Evolutionary conservation across 225 moss, liverwort and hornwort species (phyloP).

Genomic region (Pseudisothecium myosuroides): DNA sequence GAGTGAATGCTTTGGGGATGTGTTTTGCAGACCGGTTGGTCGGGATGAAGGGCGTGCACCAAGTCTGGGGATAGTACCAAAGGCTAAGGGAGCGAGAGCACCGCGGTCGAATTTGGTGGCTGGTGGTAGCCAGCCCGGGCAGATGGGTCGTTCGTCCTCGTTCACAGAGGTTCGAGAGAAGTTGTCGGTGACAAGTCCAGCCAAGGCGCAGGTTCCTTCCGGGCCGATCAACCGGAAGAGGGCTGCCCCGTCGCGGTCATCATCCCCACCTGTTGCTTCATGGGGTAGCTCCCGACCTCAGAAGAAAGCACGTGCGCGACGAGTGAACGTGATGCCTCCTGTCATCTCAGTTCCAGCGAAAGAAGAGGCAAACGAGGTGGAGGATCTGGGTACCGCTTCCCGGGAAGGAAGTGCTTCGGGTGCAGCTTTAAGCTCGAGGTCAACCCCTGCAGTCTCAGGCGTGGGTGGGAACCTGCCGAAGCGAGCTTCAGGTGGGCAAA

Average conservation of each 20-base stretch:
- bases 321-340: conserved; percentile 57
- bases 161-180: conserved; percentile 77
- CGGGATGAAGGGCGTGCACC: conserved; percentile 61
- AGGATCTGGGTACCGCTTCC: conserved; percentile 9
- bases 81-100: conserved; percentile 89
- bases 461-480: conserved; percentile 46
- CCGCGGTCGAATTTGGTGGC: conserved; percentile 71
- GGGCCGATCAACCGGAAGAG: conserved; percentile 72
- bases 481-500: conserved; percentile 34
- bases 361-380: conserved; percentile 44
- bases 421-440: conserved; percentile 30
- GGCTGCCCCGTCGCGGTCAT: conserved; percentile 80
- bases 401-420: conserved; percentile 28
- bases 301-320: conserved; percentile 76
- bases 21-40: conserved; percentile 39
- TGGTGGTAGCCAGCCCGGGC: conserved; percentile 39
- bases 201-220: conserved; percentile 36
- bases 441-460: conserved; percentile 27
- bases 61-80: conserved; percentile 43
- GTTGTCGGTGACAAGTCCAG: conserved; percentile 26
- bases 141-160: conserved; percentile 57
- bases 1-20: background rate
- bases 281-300: conserved; percentile 94
- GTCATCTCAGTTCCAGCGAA: conserved; percentile 35
- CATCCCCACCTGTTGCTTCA: conserved; percentile 73